Base-by-base conservation (phyloP, 148 eudicot species). In the Cornus suecica region DNA sequence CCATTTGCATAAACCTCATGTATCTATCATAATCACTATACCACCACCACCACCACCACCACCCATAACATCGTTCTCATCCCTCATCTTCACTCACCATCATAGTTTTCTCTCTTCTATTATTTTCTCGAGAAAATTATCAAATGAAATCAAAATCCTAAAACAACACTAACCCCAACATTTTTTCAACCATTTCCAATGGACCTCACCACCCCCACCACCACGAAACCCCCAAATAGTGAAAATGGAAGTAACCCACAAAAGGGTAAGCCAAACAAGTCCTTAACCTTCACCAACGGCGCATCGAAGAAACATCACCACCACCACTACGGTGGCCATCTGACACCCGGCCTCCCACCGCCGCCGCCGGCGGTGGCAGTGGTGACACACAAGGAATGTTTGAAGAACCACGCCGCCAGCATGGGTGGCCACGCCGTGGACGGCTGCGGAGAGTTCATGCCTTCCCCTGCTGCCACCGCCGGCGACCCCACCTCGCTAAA, bases 381-480 rank as follows among this genome's bases (percentile, higher is more conserved):
- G 45, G 84, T 78, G 24, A 54, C 88, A 0, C 89, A 90, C 88
- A 89, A 77, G 32, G 95, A 93, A 76, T 93, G 97, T 65, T 66
- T 90, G 70, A 86, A 80, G 77, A 93, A 93, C 84, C 95, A 90
- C 84, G 97, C 95, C 2, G 97, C 95, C 42, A 66, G 77, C 62
- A 77, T 89, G 26, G 97, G 97, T 23, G 91, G 93, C 64, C 93
- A 93, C 84, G 97, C 95, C 51, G 76, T 90, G 1, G 95, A 90
- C 73, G 97, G 97, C 30, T 93, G 97, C 73, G 90, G 95, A 27
- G 95, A 93, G 86, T 93, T 89, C 84, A 89, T 93, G 93, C 89
- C 90, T 1, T 80, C 90, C 3, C 84, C 92, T 72, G 63, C 83
- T 13, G 60, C 83, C 71, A 71, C 77, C 70, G 52, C 76, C 2